A percentile compares a stretch with the other conserved stretches of the same genome.
These are phyloP conservation scores for Macadamia integrifolia DNA, from an alignment of 164 flowering plant genomes.

Conservation along the genomic window DNA sequence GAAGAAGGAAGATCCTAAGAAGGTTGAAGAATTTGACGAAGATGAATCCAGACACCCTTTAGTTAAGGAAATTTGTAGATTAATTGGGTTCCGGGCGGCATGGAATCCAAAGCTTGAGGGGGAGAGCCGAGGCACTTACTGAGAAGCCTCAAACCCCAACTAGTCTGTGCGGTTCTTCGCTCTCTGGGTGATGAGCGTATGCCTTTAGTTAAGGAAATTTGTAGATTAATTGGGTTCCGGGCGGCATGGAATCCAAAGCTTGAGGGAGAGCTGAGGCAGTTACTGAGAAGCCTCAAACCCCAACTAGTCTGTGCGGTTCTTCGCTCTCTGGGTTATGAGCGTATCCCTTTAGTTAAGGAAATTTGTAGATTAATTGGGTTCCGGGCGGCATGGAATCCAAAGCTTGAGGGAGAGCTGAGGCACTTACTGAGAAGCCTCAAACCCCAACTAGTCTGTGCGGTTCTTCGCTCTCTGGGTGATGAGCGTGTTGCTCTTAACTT, in stretches of 20 bases:
- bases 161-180: constrained; percentile 43
- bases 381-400: constrained; percentile 55
- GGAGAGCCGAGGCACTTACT: constrained; percentile 50
- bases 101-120: constrained; percentile 74
- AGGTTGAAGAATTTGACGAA: constrained; percentile 29
- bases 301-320: too few species aligned
- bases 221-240: constrained; percentile 49
- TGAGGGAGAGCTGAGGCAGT: constrained; percentile 54
- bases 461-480: constrained; percentile 52
- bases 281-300: constrained; percentile 75
- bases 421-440: constrained; percentile 67
- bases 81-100: constrained; percentile 39
- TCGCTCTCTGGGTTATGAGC: constrained; percentile 51
- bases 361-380: constrained; percentile 51
- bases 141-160: constrained; percentile 47
- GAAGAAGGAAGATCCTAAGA: constrained; percentile 17
- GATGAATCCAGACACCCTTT: constrained; percentile 62
- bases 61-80: constrained; percentile 67
- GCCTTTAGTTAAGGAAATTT: constrained; percentile 79
- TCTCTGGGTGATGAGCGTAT: constrained; percentile 58
- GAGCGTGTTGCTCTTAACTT: constrained; percentile 70
- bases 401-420: constrained; percentile 60
- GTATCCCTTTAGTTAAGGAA: constrained; percentile 79
- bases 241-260: constrained; percentile 62
- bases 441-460: constrained; percentile 74